Evolutionary conservation across 495 filamentous ascomycete species (phyloP), one percentile per base, ranked within the genome.

Genomic region (Annulohypoxylon moriforme): DNA sequence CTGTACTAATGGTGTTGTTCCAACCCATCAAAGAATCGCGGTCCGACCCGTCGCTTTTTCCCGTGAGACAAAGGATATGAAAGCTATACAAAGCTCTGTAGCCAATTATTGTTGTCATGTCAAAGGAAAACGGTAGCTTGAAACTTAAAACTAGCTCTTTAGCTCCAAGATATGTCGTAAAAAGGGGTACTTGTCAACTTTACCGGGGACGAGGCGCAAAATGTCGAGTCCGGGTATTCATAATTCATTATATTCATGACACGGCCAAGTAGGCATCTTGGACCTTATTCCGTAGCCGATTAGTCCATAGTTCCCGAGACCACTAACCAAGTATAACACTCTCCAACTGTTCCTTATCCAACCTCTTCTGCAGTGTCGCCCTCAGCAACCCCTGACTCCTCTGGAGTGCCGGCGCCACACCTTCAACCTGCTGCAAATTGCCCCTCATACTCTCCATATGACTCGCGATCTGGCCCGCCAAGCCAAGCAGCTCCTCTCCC

Each of bases 381-480:
- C 73, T 79, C 40, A 77, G 66, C 60, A 74, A 80, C 56, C 68
- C 86, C 75, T 81, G 85, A 79, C 71, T 82, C 69, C 75, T 79
- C 47, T 69, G 74, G 18, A 85, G 80, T 4, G 78, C 78, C 5
- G 81, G 81, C 47, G 81, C 64, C 18, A 85, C 76, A 0, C 81
- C 84, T 0, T 84, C 81, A 22, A 84, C 80, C 76, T 85, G 83
- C 44, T 77, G 86, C 77, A 82, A 85, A 75, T 83, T 91, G 82
- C 72, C 87, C 78, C 77, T 87, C 89, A 85, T 90, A 84, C 73
- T 85, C 69, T 85, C 80, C 82, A 86, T 83, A 60, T 85, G 83
- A 58, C 59, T 82, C 3, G 76, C 79, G 46, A 85, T 75, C 72
- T 84, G 84, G 44, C 75, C 75, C 3, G 82, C 80, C 14, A 86